Evolutionary conservation across 192 early-diverging fungal species (phyloP), one percentile per base, ranked within the genome.

Genomic region (Umbelopsis sp.): DNA sequence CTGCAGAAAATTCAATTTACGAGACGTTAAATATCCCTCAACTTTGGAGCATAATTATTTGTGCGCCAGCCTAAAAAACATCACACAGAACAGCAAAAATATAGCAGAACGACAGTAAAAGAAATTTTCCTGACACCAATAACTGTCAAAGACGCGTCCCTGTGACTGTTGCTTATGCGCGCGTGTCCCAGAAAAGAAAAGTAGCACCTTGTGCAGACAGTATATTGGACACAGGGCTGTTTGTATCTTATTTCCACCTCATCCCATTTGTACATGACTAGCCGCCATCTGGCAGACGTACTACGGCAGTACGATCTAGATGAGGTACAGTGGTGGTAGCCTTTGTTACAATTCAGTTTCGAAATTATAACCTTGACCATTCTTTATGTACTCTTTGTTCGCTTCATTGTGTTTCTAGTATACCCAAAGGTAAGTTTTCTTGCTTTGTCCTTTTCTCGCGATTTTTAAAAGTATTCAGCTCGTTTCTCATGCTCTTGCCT

Each of bases 291-390:
- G 25, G 55, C 18, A 61, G 55, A 61, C 55, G 55, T 61, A 61
- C 55, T 61, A 16, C 55, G 55, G 55, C 55, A 61, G 55, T 61
- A 61, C 55, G 55, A 61, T 35, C 33, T 61, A 18, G 55, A 61
- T 35, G 27, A n/a, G 30, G 55, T 61, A 61, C 12, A 16, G 30
- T 16, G 25, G 15, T 33, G 10, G 16, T 61, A 30, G 18, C 22
- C 16, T 33, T 35, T 4, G 27, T 61, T 16, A 15, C 9, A 16
- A 1, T 49, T 10, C 48, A 0, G 20, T 16, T 21, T 21, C 4
- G 18, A 11, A 11, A 35, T 25, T 30, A 35, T 27, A 0, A 25
- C 27, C 27, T 16, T 35, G 7, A 61, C 33, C 27, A 25, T 35
- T 25, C 27, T 1, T 35, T 25, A 27, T 18, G 27, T 18, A 23